Percentiles rank a stretch among this genome's conserved stretches.
These are phyloP conservation scores for Vigna radiata DNA, from an alignment of 306 rosid species.

Conservation along the genomic window DNA sequence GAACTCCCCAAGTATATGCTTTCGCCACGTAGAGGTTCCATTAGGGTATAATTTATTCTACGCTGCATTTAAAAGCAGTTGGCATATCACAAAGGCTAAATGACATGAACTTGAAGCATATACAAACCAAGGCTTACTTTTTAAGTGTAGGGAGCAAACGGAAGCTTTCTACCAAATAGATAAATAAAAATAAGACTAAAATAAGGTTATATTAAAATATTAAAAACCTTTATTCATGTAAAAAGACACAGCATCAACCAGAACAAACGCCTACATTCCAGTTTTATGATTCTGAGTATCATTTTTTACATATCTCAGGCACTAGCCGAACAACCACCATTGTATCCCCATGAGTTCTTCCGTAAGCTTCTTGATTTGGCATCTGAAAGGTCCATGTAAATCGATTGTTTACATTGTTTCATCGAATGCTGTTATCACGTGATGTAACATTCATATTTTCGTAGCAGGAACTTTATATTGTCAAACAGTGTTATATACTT, in stretches of 20 bases:
- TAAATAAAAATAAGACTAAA: conserved; percentile 9
- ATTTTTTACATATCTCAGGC: conserved; percentile 68
- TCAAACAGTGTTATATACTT: conserved; percentile 12
- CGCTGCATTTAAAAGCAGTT: conserved; percentile 2
- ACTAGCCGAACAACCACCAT: conserved; percentile 78
- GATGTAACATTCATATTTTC: conserved; percentile 17
- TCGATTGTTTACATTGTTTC: conserved; percentile 31
- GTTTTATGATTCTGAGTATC: conserved; percentile 22
- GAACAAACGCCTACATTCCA: not conserved
- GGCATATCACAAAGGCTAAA: conserved; percentile 24
- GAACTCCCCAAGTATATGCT: not conserved
- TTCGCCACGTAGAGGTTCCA: not conserved
- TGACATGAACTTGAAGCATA: conserved; percentile 23
- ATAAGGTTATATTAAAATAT: conserved; percentile 1
- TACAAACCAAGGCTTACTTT: not conserved
- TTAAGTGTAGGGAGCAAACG: not conserved
- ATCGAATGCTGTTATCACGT: not conserved
- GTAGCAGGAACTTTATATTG: conserved; percentile 8
- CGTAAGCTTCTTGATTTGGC: conserved; percentile 84
- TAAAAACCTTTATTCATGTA: conserved; percentile 16
- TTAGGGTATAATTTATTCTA: not conserved
- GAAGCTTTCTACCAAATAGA: conserved; percentile 2
- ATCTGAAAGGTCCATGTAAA: conserved; percentile 61
- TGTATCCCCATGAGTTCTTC: conserved; percentile 90
- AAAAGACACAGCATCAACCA: not conserved